A percentile compares a stretch with the other conserved stretches of the same genome.
Conservation (phyloP, 75 land plant genomes). For the Cryptomeria japonica region DNA sequence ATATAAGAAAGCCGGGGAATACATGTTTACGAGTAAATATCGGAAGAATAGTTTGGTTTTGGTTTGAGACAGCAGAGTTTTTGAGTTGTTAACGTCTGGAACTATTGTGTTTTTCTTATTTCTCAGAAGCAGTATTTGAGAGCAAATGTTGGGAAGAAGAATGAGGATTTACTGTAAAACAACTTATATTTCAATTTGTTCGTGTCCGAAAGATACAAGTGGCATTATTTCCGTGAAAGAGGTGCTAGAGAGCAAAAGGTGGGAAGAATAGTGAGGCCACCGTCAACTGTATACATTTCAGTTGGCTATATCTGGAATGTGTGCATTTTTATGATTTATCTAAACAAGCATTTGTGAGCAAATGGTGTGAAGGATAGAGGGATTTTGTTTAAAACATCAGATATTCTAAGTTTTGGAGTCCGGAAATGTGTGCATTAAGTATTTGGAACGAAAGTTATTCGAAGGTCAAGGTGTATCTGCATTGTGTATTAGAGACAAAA, state of each 20-base stretch:
- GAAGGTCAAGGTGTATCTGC: neutral
- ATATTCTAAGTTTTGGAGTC: neutral
- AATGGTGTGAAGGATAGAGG: neutral
- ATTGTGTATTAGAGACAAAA: neutral
- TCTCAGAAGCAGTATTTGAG: neutral
- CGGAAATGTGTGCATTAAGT: neutral
- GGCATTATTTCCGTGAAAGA: neutral
- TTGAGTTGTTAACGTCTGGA: neutral
- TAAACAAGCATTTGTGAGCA: neutral
- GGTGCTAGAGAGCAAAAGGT: neutral
- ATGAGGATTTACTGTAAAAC: neutral
- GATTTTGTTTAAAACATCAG: neutral
- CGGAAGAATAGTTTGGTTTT: neutral
- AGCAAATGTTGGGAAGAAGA: neutral
- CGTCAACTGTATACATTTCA: neutral
- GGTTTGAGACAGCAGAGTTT: neutral
- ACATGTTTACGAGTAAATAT: neutral
- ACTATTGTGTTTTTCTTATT: neutral
- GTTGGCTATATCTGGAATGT: neutral
- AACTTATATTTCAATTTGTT: neutral
- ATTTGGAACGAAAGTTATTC: neutral
- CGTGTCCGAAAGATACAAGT: neutral
- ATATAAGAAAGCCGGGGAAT: neutral
- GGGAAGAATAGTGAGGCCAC: neutral
- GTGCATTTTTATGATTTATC: neutral